These are phyloP conservation scores for Colletotrichum spaethianum DNA, from an alignment of 2,329 filamentous ascomycete genomes.

Conservation along the genomic window DNA sequence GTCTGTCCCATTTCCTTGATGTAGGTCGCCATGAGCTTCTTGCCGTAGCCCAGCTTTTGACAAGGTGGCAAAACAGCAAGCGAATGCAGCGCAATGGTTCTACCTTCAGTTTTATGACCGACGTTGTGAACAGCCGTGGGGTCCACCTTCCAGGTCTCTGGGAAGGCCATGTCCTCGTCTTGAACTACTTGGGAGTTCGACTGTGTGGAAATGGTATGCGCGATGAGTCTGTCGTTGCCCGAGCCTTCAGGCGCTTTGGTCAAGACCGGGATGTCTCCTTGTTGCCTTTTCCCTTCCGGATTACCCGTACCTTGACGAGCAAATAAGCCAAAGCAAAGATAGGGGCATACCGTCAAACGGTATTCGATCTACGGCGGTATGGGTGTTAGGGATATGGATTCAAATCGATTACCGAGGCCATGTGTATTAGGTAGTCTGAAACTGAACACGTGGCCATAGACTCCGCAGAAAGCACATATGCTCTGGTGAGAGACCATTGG, in stretches of 20 bases:
- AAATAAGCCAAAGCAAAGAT: constrained; percentile 49
- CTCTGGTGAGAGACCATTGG: no score
- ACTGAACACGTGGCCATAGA: neutral
- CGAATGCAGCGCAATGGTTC: constrained; percentile 48
- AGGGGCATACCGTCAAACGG: constrained; percentile 46
- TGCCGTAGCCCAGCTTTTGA: constrained; percentile 48
- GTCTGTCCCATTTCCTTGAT: constrained; percentile 43
- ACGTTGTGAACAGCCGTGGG: constrained; percentile 37
- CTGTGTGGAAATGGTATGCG: constrained; percentile 49
- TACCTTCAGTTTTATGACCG: constrained; percentile 46
- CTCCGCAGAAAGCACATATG: neutral
- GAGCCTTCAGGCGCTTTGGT: constrained; percentile 4
- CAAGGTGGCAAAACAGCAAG: constrained; percentile 46
- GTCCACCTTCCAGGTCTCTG: constrained; percentile 45
- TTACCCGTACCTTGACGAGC: constrained; percentile 14
- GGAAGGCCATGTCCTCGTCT: constrained; percentile 49
- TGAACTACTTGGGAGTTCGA: constrained; percentile 41
- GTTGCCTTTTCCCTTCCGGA: constrained; percentile 9
- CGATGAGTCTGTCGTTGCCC: constrained; percentile 43
- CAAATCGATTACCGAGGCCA: no score
- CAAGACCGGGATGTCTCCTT: constrained; percentile 33
- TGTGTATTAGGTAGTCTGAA: neutral
- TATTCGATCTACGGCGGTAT: constrained; percentile 47
- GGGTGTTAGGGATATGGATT: neutral
- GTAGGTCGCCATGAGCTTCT: constrained; percentile 45